Base-by-base conservation (phyloP, 345 rosid species). In the Eucalyptus viminalis region DNA sequence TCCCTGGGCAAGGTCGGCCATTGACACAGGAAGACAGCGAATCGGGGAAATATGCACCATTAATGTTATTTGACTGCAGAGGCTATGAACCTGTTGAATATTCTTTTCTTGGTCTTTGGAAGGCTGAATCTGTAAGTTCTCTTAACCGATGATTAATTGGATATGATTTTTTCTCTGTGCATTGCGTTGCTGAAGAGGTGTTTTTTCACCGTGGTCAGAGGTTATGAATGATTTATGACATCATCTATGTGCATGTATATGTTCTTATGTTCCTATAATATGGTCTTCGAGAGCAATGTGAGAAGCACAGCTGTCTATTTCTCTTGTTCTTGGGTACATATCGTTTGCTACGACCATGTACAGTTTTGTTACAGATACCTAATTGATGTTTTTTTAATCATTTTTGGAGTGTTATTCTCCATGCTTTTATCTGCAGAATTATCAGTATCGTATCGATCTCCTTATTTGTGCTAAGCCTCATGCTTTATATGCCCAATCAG, bases 41-140 rank as follows among this genome's bases (percentile, higher is more conserved):
- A 87, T 91, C 91, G 29, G 98, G 97, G 87, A 91, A 90, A n/a
- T 95, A 87, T 92, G 93, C 94, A 62, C 98, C 97, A 37, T 49
- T 97, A 93, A 97, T 97, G 99, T 90, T 94, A 65, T 96, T 97
- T 86, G 98, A 97, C 62, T 97, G 95, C 90, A 93, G 99, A 49
- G 99, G 99, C 62, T 96, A 92, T 86, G 99, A 97, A 90, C 99
- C 97, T 65, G 92, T 91, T 34, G 98, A 90, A 92, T 96, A 93
- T 86, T 88, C 94, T 24, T 96, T 97, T 90, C 92, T 91, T 89
- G 94, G 87, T 87, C 94, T 91, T 49, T 97, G 99, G 99, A 95
- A 92, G 89, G 96, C 94, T 89, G 94, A 93, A 91, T 95, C 99
- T 91, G 99, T 96, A 93, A 96, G 99, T 93, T 88, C 87, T 50